Evolutionary conservation across 2,329 filamentous ascomycete genomes (phyloP).

Genomic region (Drechslera avenae): DNA sequence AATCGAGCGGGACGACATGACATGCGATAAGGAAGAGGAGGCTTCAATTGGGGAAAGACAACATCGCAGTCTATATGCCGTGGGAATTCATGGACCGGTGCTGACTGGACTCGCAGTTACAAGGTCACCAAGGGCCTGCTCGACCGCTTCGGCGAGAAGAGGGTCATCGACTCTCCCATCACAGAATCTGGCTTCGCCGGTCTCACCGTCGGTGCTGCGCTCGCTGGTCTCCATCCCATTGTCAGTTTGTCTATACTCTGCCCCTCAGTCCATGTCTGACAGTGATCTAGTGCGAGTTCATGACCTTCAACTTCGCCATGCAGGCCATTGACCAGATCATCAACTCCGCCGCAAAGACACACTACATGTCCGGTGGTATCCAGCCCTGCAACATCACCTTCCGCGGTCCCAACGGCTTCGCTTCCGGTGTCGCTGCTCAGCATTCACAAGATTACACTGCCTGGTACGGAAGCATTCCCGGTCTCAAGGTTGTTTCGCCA

Average conservation of each 20-base stretch:
- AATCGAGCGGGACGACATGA: conserved; percentile 14
- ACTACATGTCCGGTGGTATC: conserved; percentile 99
- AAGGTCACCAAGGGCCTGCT: conserved; percentile 98
- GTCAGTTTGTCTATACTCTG: conserved; percentile 59
- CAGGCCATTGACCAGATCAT: conserved; percentile 99
- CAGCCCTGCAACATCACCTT: conserved; percentile 99
- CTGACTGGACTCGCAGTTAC: conserved; percentile 66
- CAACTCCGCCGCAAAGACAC: conserved; percentile 98
- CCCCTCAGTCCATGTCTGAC: conserved; percentile 18
- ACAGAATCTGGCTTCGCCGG: conserved; percentile 96
- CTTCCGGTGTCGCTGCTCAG: conserved; percentile 91
- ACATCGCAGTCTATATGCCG: conserved; percentile 5
- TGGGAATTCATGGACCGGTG: conserved; percentile 8
- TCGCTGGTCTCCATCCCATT: conserved; percentile 91
- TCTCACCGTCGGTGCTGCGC: conserved; percentile 90
- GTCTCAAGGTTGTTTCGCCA: conserved; percentile 93
- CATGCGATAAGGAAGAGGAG: conserved; percentile 5
- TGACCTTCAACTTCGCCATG: conserved; percentile 99
- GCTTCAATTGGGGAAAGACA: not conserved
- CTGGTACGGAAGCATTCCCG: conserved; percentile 98
- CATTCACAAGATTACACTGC: conserved; percentile 99
- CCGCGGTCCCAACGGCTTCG: conserved; percentile 98
- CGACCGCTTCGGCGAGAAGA: conserved; percentile 95
- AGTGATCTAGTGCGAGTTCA: conserved; percentile 84
- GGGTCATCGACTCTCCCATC: conserved; percentile 97